Conservation (phyloP, 768 basidiomycete species). For the Lentinula raphanica region DNA sequence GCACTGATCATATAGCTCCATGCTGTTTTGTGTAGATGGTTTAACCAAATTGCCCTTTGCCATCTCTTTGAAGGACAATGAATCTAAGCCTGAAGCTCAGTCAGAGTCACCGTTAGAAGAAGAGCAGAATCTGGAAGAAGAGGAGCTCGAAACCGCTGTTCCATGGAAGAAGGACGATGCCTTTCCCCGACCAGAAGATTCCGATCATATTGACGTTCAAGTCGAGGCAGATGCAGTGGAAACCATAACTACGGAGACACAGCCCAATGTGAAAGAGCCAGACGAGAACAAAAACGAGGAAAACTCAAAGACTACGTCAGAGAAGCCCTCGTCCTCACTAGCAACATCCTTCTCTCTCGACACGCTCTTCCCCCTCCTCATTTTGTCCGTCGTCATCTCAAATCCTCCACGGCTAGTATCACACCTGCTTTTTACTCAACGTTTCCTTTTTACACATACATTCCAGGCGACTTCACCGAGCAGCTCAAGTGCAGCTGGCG, state of each 20-base stretch:
- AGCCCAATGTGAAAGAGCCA: background rate
- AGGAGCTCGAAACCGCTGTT: conserved; percentile 28
- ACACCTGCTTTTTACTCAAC: conserved; percentile 59
- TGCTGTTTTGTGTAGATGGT: conserved; percentile 52
- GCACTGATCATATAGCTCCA: background rate
- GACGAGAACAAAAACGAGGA: background rate
- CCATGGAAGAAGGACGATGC: conserved; percentile 3
- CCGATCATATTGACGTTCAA: background rate
- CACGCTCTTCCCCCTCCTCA: conserved; percentile 87
- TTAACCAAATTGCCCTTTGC: conserved; percentile 65
- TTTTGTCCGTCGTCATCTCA: conserved; percentile 88
- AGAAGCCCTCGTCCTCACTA: conserved; percentile 13
- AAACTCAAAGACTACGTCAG: background rate
- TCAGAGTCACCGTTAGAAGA: background rate
- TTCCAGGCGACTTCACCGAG: conserved; percentile 15
- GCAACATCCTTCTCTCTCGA: conserved; percentile 41
- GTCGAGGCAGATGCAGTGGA: background rate
- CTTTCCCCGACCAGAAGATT: background rate
- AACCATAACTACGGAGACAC: too few species aligned
- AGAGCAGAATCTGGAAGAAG: conserved; percentile 36
- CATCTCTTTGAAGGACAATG: conserved; percentile 52
- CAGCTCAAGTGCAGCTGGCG: conserved; percentile 60
- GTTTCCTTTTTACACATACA: conserved; percentile 28
- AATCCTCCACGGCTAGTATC: conserved; percentile 82
- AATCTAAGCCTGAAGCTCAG: background rate